These are phyloP conservation scores for Trypanosoma caninum DNA, from an alignment of 208 protist species.

Conservation along the genomic window DNA sequence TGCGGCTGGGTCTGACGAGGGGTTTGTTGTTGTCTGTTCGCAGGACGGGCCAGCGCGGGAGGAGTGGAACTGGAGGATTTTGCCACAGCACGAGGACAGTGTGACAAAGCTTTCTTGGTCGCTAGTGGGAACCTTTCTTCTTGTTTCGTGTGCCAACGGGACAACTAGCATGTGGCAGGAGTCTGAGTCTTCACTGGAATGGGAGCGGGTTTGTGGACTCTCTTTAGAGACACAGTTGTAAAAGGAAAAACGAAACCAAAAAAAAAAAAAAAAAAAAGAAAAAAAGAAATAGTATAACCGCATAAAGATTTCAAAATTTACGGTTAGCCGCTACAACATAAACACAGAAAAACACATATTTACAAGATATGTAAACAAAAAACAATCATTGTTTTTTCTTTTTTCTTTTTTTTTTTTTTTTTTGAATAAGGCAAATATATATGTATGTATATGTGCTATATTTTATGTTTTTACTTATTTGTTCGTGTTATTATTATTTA, in stretches of 20 bases:
- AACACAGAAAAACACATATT: too few species aligned
- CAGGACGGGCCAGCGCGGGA: slow-evolving; percentile 56
- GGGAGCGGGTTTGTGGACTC: slow-evolving; percentile 56
- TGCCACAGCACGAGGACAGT: slow-evolving; percentile 35
- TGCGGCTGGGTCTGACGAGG: slow-evolving; percentile 71
- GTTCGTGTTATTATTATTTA: slow-evolving; percentile 7
- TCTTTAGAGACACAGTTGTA: slow-evolving; percentile 2
- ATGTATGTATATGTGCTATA: too few species aligned
- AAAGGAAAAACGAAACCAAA: neutral
- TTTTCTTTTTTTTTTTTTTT: neutral
- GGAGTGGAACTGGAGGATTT: slow-evolving; percentile 42
- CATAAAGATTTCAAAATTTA: too few species aligned
- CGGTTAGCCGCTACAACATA: too few species aligned
- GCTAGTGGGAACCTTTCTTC: slow-evolving; percentile 67
- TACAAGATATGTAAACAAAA: too few species aligned
- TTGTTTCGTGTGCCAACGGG: slow-evolving; percentile 74
- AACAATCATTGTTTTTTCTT: neutral
- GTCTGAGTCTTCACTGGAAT: slow-evolving; percentile 35
- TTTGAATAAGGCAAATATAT: neutral
- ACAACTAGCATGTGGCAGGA: slow-evolving; percentile 78
- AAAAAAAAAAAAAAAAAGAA: neutral
- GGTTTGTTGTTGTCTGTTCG: slow-evolving; percentile 70
- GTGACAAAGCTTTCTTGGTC: slow-evolving; percentile 87
- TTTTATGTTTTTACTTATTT: neutral
- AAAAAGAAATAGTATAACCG: neutral